A percentile compares a stretch with the other conserved stretches of the same genome.
Conservation (phyloP, 768 basidiomycete genomes). For the Naganishia antarctica region DNA sequence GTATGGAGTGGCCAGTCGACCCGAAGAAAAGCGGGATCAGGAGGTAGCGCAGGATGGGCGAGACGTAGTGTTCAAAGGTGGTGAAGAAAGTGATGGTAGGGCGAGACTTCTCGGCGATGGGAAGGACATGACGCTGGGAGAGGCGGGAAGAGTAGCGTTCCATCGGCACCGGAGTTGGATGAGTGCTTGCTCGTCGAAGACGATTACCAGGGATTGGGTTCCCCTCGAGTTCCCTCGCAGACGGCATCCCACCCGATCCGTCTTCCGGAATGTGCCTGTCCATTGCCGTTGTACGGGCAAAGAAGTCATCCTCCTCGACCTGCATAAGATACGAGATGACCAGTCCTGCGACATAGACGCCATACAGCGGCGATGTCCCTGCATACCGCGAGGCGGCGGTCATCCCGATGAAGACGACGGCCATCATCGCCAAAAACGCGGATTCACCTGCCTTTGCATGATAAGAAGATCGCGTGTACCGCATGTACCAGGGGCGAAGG, state of each 20-base stretch:
- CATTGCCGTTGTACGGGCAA: too few relatives aligned
- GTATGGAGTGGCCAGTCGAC: conserved; percentile 60
- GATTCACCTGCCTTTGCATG: conserved; percentile 2
- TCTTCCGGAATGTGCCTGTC: not conserved
- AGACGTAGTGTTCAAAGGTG: conserved; percentile 51
- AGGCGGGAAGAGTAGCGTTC: conserved; percentile 4
- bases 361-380: conserved; percentile 61
- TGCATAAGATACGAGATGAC: conserved; percentile 50
- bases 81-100: conserved; percentile 27
- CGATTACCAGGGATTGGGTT: not conserved
- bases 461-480: not conserved
- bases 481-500: conserved; percentile 39
- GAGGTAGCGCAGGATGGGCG: conserved; percentile 52
- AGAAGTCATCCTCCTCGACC: conserved; percentile 3
- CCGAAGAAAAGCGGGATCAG: conserved; percentile 64
- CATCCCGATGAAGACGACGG: conserved; percentile 52
- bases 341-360: conserved; percentile 61
- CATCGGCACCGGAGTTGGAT: conserved; percentile 12
- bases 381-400: conserved; percentile 55
- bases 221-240: not conserved
- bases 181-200: not conserved
- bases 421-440: conserved; percentile 49
- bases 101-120: not conserved
- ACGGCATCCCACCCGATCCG: not conserved
- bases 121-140: not conserved